These are phyloP conservation scores for Hibiscus trionum DNA, from an alignment of 345 rosid genomes.

Conservation along the genomic window DNA sequence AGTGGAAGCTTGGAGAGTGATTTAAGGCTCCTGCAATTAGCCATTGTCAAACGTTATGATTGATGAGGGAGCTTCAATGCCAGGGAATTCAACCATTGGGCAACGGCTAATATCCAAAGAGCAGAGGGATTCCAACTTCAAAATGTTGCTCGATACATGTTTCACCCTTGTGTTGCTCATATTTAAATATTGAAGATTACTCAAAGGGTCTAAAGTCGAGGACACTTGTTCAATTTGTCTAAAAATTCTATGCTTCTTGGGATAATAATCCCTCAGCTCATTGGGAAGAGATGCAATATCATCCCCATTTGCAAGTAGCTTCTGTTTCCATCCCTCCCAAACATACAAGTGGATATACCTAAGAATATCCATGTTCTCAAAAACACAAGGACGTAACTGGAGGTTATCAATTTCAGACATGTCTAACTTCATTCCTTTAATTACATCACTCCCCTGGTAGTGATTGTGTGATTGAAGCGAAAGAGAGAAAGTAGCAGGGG, in stretches of 20 bases:
- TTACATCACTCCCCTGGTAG: slow-evolving; percentile 12
- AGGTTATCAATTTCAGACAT: background rate
- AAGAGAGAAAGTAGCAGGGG: too few relatives aligned
- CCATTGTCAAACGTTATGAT: background rate
- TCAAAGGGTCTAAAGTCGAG: too few relatives aligned
- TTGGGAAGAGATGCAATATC: background rate
- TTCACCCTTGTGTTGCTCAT: background rate
- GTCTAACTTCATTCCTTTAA: slow-evolving; percentile 21
- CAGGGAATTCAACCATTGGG: background rate
- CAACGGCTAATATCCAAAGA: background rate
- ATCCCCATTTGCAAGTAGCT: background rate
- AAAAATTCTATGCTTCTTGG: too few relatives aligned
- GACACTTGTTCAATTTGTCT: too few relatives aligned
- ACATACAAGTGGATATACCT: too few relatives aligned
- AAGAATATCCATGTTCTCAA: too few relatives aligned
- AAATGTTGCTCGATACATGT: background rate
- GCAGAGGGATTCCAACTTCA: background rate
- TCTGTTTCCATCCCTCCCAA: background rate
- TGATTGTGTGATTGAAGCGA: too few relatives aligned
- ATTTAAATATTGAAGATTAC: too few relatives aligned
- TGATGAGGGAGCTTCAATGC: background rate
- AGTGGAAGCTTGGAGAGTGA: background rate
- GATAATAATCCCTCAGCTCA: too few relatives aligned
- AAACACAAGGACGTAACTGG: background rate
- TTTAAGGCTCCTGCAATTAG: background rate